Conservation (phyloP, 805 yeast genomes). For the Candida ascalaphidarum region DNA sequence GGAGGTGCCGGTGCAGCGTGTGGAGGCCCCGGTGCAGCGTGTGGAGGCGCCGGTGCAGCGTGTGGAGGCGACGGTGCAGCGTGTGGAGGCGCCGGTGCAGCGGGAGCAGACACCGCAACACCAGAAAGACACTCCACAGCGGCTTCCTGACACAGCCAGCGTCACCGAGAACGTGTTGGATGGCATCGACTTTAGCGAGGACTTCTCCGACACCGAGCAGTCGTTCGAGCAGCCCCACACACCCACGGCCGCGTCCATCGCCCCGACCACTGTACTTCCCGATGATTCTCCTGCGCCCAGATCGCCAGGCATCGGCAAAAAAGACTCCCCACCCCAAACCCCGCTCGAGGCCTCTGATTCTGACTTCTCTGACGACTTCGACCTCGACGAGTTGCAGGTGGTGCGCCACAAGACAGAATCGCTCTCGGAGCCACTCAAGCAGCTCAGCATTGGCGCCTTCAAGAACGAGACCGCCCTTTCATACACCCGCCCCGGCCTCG, state of each 20-base stretch:
- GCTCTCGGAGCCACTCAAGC: background rate
- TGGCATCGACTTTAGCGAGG: slow-evolving; percentile 7
- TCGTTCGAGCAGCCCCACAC: no score
- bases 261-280: no score
- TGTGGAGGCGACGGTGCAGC: no score
- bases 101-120: background rate
- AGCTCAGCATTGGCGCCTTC: background rate
- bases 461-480: slow-evolving; percentile 28
- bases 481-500: slow-evolving; percentile 37
- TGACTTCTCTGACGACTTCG: background rate
- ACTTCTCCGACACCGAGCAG: slow-evolving; percentile 7
- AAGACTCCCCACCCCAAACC: no score
- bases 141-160: slow-evolving; percentile 9
- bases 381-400: background rate
- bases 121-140: slow-evolving; percentile 1
- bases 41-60: no score
- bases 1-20: no score
- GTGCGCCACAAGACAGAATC: background rate
- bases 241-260: no score
- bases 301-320: no score
- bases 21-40: no score
- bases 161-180: slow-evolving; percentile 2
- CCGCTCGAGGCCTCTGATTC: background rate
- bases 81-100: no score
- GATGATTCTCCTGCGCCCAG: no score